Evolutionary conservation across 305 asterid species (phyloP).

Genomic region (Rubia balearica): DNA sequence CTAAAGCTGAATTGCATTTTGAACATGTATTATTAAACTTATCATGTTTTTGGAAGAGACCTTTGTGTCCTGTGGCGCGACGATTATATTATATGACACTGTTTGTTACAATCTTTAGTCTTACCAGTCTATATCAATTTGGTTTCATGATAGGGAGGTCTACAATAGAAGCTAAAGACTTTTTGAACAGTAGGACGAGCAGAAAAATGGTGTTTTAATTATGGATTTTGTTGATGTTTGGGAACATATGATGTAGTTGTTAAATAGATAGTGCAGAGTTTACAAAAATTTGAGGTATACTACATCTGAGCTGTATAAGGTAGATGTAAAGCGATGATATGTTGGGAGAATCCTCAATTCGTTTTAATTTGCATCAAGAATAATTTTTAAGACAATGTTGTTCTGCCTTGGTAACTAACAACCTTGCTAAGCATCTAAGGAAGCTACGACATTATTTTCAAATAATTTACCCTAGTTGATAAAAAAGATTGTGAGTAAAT

Average conservation of each 20-base stretch:
- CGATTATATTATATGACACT: background rate
- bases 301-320: background rate
- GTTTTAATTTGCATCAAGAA: background rate
- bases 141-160: background rate
- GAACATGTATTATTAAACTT: background rate
- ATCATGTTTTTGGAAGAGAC: background rate
- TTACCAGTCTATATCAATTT: background rate
- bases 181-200: background rate
- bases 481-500: background rate
- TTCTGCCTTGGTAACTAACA: background rate
- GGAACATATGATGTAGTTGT: background rate
- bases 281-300: background rate
- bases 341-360: background rate
- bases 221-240: background rate
- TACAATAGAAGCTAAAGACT: background rate
- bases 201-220: background rate
- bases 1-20: background rate
- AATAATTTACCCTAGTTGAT: background rate
- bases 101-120: background rate
- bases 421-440: background rate
- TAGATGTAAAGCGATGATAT: background rate
- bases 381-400: background rate
- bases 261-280: background rate
- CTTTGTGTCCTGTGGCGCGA: background rate
- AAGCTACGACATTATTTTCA: background rate